Evolutionary conservation across 2,329 filamentous ascomycete genomes (phyloP).

Genomic region (Exophiala sp.): DNA sequence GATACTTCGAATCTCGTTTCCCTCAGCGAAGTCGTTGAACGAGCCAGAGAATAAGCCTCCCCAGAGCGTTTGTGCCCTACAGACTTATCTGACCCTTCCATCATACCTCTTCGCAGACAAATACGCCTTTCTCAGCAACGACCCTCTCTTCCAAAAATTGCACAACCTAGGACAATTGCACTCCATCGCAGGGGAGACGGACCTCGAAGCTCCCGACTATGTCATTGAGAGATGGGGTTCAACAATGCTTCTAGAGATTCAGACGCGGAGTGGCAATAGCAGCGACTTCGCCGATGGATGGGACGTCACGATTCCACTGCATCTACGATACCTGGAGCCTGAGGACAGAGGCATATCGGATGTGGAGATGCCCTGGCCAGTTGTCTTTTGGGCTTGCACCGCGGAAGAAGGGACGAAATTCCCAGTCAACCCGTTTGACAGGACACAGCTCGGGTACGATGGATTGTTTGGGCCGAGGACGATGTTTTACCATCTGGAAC

Average conservation of each 20-base stretch:
- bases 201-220: constrained; percentile 88
- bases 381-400: constrained; percentile 86
- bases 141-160: constrained; percentile 68
- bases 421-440: constrained; percentile 77
- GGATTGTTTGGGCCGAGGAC: constrained; percentile 71
- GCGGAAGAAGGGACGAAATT: constrained; percentile 59
- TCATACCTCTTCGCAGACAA: constrained; percentile 78
- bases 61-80: constrained; percentile 63
- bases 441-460: constrained; percentile 81
- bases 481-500: constrained; percentile 74
- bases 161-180: constrained; percentile 71
- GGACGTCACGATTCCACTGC: constrained; percentile 64
- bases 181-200: constrained; percentile 70
- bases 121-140: constrained; percentile 65
- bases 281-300: constrained; percentile 21
- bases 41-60: constrained; percentile 38
- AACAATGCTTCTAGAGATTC: constrained; percentile 70
- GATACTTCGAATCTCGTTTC: constrained; percentile 66
- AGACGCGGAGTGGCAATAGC: constrained; percentile 44
- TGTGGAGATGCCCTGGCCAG: constrained; percentile 70
- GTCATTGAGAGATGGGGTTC: constrained; percentile 74
- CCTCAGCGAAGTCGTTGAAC: constrained; percentile 48
- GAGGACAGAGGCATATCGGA: constrained; percentile 33
- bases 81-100: constrained; percentile 80
- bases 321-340: constrained; percentile 76